Conservation (phyloP, 305 asterid species). For the Solanum chacoense region DNA sequence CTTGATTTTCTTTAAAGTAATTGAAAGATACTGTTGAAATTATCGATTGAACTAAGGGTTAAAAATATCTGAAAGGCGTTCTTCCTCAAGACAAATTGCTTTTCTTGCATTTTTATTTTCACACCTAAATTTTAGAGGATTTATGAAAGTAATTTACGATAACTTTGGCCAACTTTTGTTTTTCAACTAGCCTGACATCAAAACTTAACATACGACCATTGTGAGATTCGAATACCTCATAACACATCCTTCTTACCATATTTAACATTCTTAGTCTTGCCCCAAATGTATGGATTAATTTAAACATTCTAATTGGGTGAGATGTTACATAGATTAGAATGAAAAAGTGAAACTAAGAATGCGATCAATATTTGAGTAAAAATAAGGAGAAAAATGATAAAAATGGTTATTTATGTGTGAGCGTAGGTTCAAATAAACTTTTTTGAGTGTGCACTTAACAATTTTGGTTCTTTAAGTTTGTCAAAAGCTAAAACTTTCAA, state of each 20-base stretch:
- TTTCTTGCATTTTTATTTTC: background rate
- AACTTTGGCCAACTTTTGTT: background rate
- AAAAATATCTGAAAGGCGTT: too few relatives aligned
- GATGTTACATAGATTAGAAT: background rate
- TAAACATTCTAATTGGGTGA: background rate
- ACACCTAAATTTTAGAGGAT: background rate
- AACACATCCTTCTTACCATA: background rate
- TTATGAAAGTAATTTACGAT: background rate
- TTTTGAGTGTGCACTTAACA: background rate
- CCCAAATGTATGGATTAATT: background rate
- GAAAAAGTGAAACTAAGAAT: background rate
- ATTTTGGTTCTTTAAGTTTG: background rate
- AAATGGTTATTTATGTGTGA: background rate
- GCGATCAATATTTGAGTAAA: background rate
- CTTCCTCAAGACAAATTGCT: background rate
- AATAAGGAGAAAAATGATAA: background rate
- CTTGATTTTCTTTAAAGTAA: too few relatives aligned
- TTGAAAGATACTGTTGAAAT: background rate
- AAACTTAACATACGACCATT: background rate
- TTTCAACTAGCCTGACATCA: background rate
- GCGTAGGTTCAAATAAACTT: background rate
- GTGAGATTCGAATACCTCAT: background rate
- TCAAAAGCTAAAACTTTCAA: background rate
- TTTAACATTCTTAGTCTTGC: background rate
- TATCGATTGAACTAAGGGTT: background rate